Evolutionary conservation across 352 stramenopile genomes (phyloP).

Genomic region (Aphanomyces cochlioides): DNA sequence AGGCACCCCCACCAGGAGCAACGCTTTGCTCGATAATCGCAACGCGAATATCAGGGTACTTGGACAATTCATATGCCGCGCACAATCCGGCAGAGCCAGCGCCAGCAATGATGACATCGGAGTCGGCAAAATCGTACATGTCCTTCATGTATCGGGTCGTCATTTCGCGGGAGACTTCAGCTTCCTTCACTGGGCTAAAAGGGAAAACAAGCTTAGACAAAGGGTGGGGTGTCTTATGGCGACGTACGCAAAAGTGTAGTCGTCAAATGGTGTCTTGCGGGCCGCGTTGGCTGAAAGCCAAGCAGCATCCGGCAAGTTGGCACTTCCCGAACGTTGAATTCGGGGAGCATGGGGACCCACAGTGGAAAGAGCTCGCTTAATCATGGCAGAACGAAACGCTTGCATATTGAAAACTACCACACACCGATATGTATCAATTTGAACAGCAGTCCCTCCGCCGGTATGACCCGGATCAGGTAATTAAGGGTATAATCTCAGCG

Average conservation of each 20-base stretch:
- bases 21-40: conserved; percentile 64
- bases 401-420: conserved; percentile 36
- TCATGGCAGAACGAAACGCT: conserved; percentile 41
- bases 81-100: conserved; percentile 56
- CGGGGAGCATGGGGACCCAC: conserved; percentile 44
- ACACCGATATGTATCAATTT: conserved; percentile 24
- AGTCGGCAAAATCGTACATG: conserved; percentile 68
- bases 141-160: conserved; percentile 73
- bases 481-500: conserved; percentile 66
- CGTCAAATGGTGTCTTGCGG: conserved; percentile 51
- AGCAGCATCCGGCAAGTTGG: conserved; percentile 43
- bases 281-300: conserved; percentile 46
- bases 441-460: conserved; percentile 57
- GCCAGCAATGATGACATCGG: conserved; percentile 60
- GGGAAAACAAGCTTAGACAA: neutral
- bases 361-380: conserved; percentile 41
- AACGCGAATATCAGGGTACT: conserved; percentile 54
- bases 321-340: conserved; percentile 44
- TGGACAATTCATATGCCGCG: conserved; percentile 58
- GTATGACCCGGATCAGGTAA: conserved; percentile 63
- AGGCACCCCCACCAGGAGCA: conserved; percentile 50
- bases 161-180: conserved; percentile 63
- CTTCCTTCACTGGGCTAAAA: conserved; percentile 55
- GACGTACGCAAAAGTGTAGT: conserved; percentile 58
- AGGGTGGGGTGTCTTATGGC: neutral